Percentiles rank a stretch among this genome's conserved stretches.
phyloP scores from a whole-genome alignment of 2,329 filamentous ascomycete species.

The Lachnellula cervina region DNA sequence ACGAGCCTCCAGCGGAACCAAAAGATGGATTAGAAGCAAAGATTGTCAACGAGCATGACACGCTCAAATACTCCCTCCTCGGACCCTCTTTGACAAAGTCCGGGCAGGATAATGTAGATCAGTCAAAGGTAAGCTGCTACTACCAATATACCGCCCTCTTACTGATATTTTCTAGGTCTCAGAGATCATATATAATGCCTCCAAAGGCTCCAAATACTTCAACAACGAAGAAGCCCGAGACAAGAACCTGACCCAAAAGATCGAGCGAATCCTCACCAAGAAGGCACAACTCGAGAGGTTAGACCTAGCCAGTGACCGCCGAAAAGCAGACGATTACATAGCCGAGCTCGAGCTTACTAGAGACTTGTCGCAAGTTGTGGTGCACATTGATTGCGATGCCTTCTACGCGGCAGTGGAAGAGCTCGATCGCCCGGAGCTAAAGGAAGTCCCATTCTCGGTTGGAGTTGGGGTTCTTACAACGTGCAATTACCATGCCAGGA shows the following conservation, averaged over 20 bases:
- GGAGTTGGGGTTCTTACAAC: slow-evolving; percentile 63
- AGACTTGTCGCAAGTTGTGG: slow-evolving; percentile 77
- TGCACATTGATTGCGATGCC: slow-evolving; percentile 95
- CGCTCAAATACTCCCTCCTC: slow-evolving; percentile 82
- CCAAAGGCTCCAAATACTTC: slow-evolving; percentile 95
- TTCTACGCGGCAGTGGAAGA: slow-evolving; percentile 96
- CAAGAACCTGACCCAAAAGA: slow-evolving; percentile 77
- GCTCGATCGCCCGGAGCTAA: slow-evolving; percentile 76
- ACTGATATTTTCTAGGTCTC: slow-evolving; percentile 57
- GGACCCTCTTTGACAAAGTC: slow-evolving; percentile 91
- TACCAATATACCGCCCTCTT: background rate
- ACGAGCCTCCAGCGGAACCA: slow-evolving; percentile 13
- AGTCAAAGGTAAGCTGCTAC: slow-evolving; percentile 58
- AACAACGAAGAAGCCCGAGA: slow-evolving; percentile 83
- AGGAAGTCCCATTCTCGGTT: slow-evolving; percentile 84
- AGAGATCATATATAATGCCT: slow-evolving; percentile 94
- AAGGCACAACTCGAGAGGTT: slow-evolving; percentile 71
- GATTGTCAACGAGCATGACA: slow-evolving; percentile 42
- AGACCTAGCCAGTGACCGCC: slow-evolving; percentile 68
- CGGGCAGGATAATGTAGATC: slow-evolving; percentile 89
- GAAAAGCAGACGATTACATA: slow-evolving; percentile 76
- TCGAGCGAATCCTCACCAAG: slow-evolving; percentile 69
- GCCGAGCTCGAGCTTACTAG: slow-evolving; percentile 71
- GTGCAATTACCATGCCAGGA: slow-evolving; percentile 83
- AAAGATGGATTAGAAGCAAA: background rate